Evolutionary conservation across 352 stramenopile genomes (phyloP).

Genomic region (Pythium aquatile): DNA sequence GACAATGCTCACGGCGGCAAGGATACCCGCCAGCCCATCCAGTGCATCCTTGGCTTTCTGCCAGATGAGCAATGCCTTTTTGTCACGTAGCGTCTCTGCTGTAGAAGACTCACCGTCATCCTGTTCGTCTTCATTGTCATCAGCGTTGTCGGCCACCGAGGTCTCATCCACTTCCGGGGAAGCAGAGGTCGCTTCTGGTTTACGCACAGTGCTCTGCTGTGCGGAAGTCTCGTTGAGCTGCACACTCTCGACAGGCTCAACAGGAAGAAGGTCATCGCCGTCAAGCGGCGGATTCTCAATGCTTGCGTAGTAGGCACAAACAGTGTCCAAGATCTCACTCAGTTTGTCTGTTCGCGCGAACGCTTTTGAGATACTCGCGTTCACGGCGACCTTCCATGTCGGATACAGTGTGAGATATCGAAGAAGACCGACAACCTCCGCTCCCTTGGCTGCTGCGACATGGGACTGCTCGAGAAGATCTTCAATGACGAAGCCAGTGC

Average conservation of each 20-base stretch:
- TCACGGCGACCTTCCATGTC: constrained; percentile 77
- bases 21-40: constrained; percentile 46
- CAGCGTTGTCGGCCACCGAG: constrained; percentile 19
- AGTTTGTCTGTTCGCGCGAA: constrained; percentile 55
- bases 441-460: constrained; percentile 50
- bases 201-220: constrained; percentile 37
- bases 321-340: constrained; percentile 51
- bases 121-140: constrained; percentile 24
- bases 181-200: constrained; percentile 47
- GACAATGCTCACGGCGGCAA: constrained; percentile 70
- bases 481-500: constrained; percentile 32
- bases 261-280: constrained; percentile 15
- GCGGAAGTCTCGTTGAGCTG: constrained; percentile 28
- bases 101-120: constrained; percentile 2
- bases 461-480: constrained; percentile 48
- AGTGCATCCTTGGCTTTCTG: constrained; percentile 78
- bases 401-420: constrained; percentile 78
- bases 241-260: constrained; percentile 14
- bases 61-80: constrained; percentile 64
- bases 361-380: constrained; percentile 50
- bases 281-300: constrained; percentile 27
- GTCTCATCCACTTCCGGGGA: constrained; percentile 63
- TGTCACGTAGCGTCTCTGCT: constrained; percentile 39
- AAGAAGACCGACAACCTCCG: constrained; percentile 62
- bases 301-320: constrained; percentile 71